phyloP scores from a whole-genome alignment of 116 monocot species.

The Posidonia oceanica region DNA sequence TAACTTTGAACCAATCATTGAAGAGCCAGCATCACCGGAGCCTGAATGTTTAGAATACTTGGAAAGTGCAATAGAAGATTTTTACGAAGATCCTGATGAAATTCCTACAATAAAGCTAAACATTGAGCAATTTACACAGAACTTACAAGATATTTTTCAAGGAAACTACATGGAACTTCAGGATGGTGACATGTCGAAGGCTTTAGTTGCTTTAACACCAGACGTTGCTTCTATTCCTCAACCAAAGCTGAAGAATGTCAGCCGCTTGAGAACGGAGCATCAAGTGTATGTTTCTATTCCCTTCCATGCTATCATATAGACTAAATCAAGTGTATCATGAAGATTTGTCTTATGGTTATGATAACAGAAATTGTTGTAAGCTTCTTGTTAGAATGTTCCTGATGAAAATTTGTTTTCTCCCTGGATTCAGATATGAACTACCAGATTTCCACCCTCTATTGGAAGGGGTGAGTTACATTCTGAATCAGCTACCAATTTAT shows the following conservation, averaged over 20 bases:
- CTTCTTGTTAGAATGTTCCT: background rate
- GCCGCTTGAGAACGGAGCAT: constrained; percentile 81
- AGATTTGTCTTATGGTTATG: too few species aligned
- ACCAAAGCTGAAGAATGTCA: constrained; percentile 85
- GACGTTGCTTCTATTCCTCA: constrained; percentile 63
- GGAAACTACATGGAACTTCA: constrained; percentile 35
- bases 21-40: constrained; percentile 79
- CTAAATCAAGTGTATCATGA: too few species aligned
- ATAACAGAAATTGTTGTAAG: too few species aligned
- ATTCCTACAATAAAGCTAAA: constrained; percentile 67
- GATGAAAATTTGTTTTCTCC: background rate
- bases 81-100: constrained; percentile 68
- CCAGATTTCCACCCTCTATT: constrained; percentile 75
- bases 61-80: constrained; percentile 65
- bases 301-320: too few species aligned
- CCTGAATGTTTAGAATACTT: constrained; percentile 29
- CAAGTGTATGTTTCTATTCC: constrained; percentile 59
- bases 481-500: background rate
- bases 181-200: constrained; percentile 63
- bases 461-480: constrained; percentile 49
- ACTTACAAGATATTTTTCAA: constrained; percentile 47
- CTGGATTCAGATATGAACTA: constrained; percentile 67
- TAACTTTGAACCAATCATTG: constrained; percentile 54
- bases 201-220: constrained; percentile 53
- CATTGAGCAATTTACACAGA: constrained; percentile 58